These are phyloP conservation scores for Monosporascus ibericus DNA, from an alignment of 2,329 filamentous ascomycete genomes.

Conservation along the genomic window DNA sequence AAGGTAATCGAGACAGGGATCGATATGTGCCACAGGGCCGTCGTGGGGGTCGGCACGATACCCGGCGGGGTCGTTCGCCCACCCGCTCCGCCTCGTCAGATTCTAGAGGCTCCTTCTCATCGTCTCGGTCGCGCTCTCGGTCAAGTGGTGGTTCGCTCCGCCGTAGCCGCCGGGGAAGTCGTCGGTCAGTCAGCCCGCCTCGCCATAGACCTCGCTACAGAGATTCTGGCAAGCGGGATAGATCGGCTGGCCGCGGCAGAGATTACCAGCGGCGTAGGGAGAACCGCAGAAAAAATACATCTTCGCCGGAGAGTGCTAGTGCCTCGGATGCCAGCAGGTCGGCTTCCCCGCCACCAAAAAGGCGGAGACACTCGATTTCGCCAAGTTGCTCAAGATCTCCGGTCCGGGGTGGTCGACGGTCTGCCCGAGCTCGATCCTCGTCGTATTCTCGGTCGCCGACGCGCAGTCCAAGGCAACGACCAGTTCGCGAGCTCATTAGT, in stretches of 20 bases:
- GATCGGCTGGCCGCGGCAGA: slow-evolving; percentile 20
- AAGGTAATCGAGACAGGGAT: slow-evolving; percentile 33
- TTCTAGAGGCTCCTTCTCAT: slow-evolving; percentile 29
- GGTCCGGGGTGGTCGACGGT: slow-evolving; percentile 32
- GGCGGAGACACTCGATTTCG: slow-evolving; percentile 44
- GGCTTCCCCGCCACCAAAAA: slow-evolving; percentile 40
- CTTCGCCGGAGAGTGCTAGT: slow-evolving; percentile 20
- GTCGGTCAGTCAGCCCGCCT: slow-evolving; percentile 20
- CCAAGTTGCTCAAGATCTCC: slow-evolving; percentile 38
- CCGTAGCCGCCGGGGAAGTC: slow-evolving; percentile 19
- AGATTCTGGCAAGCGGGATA: slow-evolving; percentile 21
- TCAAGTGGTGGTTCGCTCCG: slow-evolving; percentile 16
- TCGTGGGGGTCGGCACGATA: slow-evolving; percentile 33
- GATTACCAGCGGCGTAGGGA: slow-evolving; percentile 18
- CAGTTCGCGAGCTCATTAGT: slow-evolving; percentile 28
- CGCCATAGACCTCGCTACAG: slow-evolving; percentile 21
- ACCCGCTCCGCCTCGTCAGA: slow-evolving; percentile 30
- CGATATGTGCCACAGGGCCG: slow-evolving; percentile 48
- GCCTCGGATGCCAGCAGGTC: slow-evolving; percentile 21
- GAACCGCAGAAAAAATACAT: slow-evolving; percentile 20
- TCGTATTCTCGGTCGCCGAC: slow-evolving; percentile 33
- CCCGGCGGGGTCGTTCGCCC: slow-evolving; percentile 35
- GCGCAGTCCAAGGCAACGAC: slow-evolving; percentile 26
- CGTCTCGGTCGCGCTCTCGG: slow-evolving; percentile 21
- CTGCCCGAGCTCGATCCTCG: slow-evolving; percentile 31